Conservation (phyloP, 768 basidiomycete species). For the Tricholoma hemisulphureum region DNA sequence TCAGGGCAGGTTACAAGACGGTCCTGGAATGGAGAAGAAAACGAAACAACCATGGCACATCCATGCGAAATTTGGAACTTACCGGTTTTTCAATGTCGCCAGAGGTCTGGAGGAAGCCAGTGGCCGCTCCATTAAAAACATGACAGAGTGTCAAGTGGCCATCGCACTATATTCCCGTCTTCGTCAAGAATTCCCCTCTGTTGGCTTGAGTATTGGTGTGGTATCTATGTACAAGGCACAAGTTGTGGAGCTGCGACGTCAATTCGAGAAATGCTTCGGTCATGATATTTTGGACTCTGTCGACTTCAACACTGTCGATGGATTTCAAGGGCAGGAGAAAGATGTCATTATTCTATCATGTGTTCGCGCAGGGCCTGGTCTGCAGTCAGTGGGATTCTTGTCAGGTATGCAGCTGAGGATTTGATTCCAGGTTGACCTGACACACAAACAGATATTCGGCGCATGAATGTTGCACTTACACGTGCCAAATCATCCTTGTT, state of each 20-base stretch:
- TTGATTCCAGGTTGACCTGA: neutral
- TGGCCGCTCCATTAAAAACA: conserved; percentile 76
- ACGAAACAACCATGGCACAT: conserved; percentile 86
- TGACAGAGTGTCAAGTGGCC: conserved; percentile 70
- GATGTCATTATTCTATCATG: conserved; percentile 97
- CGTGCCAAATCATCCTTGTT: conserved; percentile 93
- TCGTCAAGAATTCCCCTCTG: conserved; percentile 53
- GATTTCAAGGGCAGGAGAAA: conserved; percentile 99
- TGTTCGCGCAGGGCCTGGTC: conserved; percentile 87
- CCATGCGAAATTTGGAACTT: conserved; percentile 74
- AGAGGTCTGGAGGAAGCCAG: conserved; percentile 63
- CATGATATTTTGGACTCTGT: conserved; percentile 64
- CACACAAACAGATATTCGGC: conserved; percentile 58
- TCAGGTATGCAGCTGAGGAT: conserved; percentile 47
- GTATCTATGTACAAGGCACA: conserved; percentile 97
- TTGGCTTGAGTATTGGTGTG: conserved; percentile 53
- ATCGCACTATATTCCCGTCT: conserved; percentile 75
- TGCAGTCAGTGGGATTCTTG: conserved; percentile 84
- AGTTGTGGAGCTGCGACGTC: conserved; percentile 65
- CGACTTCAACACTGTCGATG: conserved; percentile 97
- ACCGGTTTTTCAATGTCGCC: conserved; percentile 84
- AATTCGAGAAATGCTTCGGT: conserved; percentile 74
- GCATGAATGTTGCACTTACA: conserved; percentile 99
- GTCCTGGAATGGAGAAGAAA: conserved; percentile 82
- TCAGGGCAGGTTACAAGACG: conserved; percentile 73